These are phyloP conservation scores for Ceratobasidium theobromae DNA, from an alignment of 1,284 basidiomycete genomes.

Conservation along the genomic window DNA sequence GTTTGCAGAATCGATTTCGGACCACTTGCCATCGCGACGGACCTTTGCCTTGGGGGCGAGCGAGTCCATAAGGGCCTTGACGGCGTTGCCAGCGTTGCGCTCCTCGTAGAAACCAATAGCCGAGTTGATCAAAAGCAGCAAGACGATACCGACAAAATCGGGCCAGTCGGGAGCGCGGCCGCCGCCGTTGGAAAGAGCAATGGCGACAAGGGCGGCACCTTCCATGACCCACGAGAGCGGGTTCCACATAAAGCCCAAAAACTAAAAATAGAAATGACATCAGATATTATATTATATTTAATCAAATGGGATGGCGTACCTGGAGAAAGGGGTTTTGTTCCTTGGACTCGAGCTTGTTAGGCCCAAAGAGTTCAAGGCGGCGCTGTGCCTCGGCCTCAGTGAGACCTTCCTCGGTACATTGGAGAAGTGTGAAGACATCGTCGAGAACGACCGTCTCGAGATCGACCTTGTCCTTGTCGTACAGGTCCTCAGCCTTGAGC, in stretches of 20 bases:
- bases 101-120: conserved; percentile 98
- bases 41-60: conserved; percentile 96
- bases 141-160: conserved; percentile 96
- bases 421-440: conserved; percentile 94
- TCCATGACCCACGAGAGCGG: conserved; percentile 99
- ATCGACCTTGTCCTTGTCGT: conserved; percentile 99
- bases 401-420: conserved; percentile 84
- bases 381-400: conserved; percentile 71
- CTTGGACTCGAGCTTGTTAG: conserved; percentile 92
- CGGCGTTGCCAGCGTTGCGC: conserved; percentile 94
- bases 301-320: conserved; percentile 47
- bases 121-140: conserved; percentile 92
- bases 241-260: conserved; percentile 98
- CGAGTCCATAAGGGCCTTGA: conserved; percentile 99
- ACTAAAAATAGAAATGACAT: conserved; percentile 55
- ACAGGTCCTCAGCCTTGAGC: conserved; percentile 89
- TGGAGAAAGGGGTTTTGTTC: conserved; percentile 86
- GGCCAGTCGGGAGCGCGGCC: conserved; percentile 89
- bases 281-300: conserved; percentile 37
- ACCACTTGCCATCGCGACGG: conserved; percentile 80
- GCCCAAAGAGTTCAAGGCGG: conserved; percentile 93
- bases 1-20: conserved; percentile 82
- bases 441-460: conserved; percentile 96
- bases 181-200: conserved; percentile 93
- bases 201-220: conserved; percentile 93